These are phyloP conservation scores for Soucietia sequanensis DNA, from an alignment of 805 yeast genomes.

Conservation along the genomic window DNA sequence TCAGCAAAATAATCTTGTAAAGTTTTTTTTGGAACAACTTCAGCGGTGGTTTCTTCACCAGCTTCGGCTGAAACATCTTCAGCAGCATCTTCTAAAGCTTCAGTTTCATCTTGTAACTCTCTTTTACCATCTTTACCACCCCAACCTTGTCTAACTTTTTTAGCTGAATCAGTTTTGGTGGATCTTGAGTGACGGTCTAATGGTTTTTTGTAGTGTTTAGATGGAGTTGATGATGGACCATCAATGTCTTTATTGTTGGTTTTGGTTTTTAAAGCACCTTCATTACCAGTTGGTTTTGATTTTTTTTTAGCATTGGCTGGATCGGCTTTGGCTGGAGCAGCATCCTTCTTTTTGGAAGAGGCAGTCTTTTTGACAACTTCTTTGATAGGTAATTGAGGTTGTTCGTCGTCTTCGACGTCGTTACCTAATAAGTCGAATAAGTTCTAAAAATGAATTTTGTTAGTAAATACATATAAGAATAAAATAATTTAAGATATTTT, in stretches of 20 bases:
- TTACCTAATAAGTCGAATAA: conserved; percentile 82
- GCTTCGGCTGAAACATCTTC: conserved; percentile 49
- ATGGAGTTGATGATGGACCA: conserved; percentile 51
- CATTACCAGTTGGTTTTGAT: conserved; percentile 78
- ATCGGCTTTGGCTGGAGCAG: conserved; percentile 78
- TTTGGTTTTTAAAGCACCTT: conserved; percentile 78
- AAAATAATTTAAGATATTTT: too few relatives aligned
- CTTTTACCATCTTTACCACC: conserved; percentile 70
- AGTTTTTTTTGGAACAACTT: conserved; percentile 57
- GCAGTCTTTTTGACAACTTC: conserved; percentile 80
- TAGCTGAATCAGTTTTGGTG: conserved; percentile 79
- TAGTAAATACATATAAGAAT: not conserved
- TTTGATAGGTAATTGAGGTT: conserved; percentile 56
- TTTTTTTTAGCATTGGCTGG: conserved; percentile 75
- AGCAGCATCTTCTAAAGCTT: conserved; percentile 42
- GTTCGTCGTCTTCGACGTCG: conserved; percentile 81
- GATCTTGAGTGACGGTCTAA: conserved; percentile 86
- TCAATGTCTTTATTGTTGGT: conserved; percentile 69
- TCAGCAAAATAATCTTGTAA: conserved; percentile 85
- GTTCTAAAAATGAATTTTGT: conserved; percentile 45
- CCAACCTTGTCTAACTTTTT: conserved; percentile 85
- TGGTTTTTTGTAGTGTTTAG: conserved; percentile 56
- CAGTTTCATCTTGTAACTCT: conserved; percentile 67
- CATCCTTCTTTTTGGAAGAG: conserved; percentile 84
- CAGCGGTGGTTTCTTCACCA: conserved; percentile 39